Conservation (phyloP, 306 rosid species). For the Acacia acuminata region DNA sequence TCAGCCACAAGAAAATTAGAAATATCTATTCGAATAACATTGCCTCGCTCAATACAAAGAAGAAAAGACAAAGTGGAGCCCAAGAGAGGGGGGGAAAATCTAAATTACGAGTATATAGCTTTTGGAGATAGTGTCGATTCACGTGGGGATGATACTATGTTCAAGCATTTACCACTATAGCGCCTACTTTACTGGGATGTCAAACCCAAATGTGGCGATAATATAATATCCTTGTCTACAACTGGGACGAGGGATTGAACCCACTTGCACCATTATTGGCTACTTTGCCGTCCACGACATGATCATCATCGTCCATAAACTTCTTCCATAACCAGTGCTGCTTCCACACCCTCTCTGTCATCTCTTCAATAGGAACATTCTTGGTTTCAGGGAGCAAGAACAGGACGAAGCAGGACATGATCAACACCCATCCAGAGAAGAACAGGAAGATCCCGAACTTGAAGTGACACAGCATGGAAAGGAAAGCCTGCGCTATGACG, state of each 20-base stretch:
- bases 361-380: slow-evolving; percentile 88
- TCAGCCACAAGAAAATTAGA: not conserved
- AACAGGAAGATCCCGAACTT: slow-evolving; percentile 93
- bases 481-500: slow-evolving; percentile 84
- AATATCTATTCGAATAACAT: not conserved
- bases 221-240: slow-evolving; percentile 28
- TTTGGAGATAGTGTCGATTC: not conserved
- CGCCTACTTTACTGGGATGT: not conserved
- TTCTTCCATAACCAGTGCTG: slow-evolving; percentile 93
- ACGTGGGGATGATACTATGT: not conserved
- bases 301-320: slow-evolving; percentile 48
- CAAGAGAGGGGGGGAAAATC: not conserved
- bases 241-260: slow-evolving; percentile 48
- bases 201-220: not conserved
- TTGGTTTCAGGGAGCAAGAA: slow-evolving; percentile 89
- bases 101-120: not conserved
- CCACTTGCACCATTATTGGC: slow-evolving; percentile 31
- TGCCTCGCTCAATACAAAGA: not conserved
- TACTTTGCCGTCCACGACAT: slow-evolving; percentile 14
- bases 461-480: slow-evolving; percentile 86
- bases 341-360: slow-evolving; percentile 90
- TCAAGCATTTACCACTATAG: not conserved
- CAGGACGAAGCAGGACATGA: slow-evolving; percentile 73
- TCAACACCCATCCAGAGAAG: slow-evolving; percentile 83
- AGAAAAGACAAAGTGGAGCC: not conserved